These are phyloP conservation scores for Eimeria necatrix DNA, from an alignment of 169 alveolate genomes.

Conservation along the genomic window DNA sequence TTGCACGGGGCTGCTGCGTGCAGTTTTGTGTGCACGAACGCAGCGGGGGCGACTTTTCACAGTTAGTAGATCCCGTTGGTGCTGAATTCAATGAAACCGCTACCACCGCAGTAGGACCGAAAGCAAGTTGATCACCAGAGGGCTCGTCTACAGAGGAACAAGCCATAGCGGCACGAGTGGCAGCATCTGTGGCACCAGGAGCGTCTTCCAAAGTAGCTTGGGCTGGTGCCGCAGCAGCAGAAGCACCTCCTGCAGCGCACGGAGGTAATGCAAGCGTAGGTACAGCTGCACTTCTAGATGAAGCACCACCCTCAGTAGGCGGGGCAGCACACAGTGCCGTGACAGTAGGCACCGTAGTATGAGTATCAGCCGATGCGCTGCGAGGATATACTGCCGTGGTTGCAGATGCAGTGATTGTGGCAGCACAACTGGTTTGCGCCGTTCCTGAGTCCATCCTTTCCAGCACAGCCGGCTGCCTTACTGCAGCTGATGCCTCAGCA, in stretches of 20 bases:
- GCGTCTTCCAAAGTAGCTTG: background rate
- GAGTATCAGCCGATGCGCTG: background rate
- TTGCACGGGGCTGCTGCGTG: slow-evolving; percentile 16
- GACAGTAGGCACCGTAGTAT: background rate
- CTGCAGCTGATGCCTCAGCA: background rate
- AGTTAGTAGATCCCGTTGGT: background rate
- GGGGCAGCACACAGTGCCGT: background rate
- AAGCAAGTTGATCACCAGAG: too few species aligned
- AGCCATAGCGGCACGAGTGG: background rate
- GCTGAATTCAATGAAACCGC: background rate
- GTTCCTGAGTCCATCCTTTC: too few species aligned
- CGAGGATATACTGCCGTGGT: background rate
- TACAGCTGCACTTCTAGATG: background rate
- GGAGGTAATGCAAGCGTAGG: background rate
- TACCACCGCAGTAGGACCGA: background rate
- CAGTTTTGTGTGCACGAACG: background rate
- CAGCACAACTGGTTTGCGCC: background rate
- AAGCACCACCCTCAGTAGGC: background rate
- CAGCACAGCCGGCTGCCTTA: too few species aligned
- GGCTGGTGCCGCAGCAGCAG: background rate
- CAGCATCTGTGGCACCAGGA: slow-evolving; percentile 1
- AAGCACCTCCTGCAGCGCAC: background rate
- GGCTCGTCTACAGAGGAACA: background rate
- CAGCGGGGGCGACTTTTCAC: background rate
- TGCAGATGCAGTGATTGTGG: background rate